These are phyloP conservation scores for Carex kokanica DNA, from an alignment of 176 grass and related monocot genomes.

Conservation along the genomic window DNA sequence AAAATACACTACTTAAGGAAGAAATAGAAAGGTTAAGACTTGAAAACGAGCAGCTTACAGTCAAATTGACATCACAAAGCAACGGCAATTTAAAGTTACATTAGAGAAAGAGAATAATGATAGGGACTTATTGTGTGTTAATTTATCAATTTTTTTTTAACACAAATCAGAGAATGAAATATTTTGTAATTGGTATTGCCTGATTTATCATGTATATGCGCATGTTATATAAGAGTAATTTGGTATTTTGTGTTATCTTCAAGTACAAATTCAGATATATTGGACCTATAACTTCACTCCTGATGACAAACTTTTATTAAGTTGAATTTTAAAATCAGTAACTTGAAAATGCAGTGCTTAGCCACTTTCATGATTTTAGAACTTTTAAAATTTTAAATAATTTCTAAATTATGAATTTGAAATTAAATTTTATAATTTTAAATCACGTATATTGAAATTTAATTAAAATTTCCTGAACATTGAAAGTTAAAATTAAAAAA, in stretches of 20 bases:
- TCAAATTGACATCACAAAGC: constrained; percentile 22
- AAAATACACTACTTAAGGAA: constrained; percentile 51
- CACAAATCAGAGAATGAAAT: neutral
- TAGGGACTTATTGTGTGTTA: neutral
- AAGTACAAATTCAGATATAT: neutral
- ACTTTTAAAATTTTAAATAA: too few relatives aligned
- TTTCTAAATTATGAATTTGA: too few relatives aligned
- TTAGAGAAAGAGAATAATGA: constrained; percentile 13
- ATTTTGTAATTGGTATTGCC: neutral
- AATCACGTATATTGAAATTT: too few relatives aligned
- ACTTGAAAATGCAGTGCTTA: neutral
- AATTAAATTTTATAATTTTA: too few relatives aligned
- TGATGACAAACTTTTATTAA: neutral
- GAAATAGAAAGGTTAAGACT: constrained; percentile 54
- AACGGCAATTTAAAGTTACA: constrained; percentile 6
- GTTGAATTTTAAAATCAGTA: neutral
- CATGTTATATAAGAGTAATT: constrained; percentile 1
- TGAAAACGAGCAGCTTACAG: constrained; percentile 61
- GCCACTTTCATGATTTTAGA: too few relatives aligned
- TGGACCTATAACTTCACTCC: neutral
- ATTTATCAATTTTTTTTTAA: neutral
- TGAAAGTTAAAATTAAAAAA: too few relatives aligned
- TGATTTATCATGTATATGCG: constrained; percentile 13
- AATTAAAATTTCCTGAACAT: too few relatives aligned
- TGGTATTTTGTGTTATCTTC: neutral